A percentile compares a stretch with the other conserved stretches of the same genome.
These are phyloP conservation scores for Taphrina sp. DNA, from an alignment of 1,139 yeast genomes.

Conservation along the genomic window DNA sequence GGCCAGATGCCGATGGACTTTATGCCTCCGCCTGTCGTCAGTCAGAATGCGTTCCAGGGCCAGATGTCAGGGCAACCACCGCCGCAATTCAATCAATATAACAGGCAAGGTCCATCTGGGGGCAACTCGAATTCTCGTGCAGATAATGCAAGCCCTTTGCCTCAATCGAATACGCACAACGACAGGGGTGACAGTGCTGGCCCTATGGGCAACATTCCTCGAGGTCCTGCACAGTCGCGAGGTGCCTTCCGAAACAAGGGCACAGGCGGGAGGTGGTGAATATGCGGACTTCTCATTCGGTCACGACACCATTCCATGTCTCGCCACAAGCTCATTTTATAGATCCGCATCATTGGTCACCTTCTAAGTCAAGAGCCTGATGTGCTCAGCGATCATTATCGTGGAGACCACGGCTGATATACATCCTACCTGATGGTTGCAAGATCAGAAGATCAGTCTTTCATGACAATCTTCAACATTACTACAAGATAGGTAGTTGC, in stretches of 20 bases:
- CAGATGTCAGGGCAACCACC: background rate
- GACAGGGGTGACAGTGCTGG: slow-evolving; percentile 4
- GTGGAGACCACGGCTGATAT: no score
- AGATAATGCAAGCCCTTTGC: background rate
- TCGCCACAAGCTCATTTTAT: no score
- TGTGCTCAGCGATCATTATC: no score
- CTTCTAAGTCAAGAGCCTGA: no score
- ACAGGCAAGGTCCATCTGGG: background rate
- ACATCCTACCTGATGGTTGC: no score
- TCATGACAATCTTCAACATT: no score
- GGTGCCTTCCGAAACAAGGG: slow-evolving; percentile 4
- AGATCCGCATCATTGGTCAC: no score
- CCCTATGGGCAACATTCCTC: slow-evolving; percentile 3
- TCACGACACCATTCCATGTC: no score
- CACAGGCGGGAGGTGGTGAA: slow-evolving; percentile 6
- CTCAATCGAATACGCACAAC: background rate
- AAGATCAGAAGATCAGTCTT: no score
- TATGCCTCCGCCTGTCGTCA: slow-evolving; percentile 13
- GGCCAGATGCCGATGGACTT: slow-evolving; percentile 19
- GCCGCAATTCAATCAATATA: slow-evolving; percentile 7
- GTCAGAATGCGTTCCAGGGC: background rate
- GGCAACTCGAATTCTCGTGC: background rate
- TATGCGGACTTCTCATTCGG: no score
- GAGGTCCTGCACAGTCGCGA: slow-evolving; percentile 14
- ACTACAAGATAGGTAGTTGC: no score